Conservation (phyloP, 768 basidiomycete species). For the Pleurotus djamor region DNA sequence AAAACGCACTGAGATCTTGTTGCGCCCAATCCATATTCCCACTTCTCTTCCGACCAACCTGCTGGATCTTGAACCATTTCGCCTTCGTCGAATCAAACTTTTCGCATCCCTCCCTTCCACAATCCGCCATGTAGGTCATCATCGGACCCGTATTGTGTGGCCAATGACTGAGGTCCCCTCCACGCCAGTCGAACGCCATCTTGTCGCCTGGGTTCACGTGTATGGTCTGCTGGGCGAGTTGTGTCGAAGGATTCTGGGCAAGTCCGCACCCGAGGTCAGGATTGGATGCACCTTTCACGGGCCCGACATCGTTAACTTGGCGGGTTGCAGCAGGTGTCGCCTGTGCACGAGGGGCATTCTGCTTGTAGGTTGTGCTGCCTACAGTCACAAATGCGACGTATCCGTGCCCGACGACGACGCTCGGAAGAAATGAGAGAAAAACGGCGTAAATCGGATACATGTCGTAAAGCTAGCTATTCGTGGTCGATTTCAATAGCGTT, state of each 20-base stretch:
- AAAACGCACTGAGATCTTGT: conserved; percentile 46
- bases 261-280: conserved; percentile 56
- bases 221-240: conserved; percentile 46
- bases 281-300: conserved; percentile 56
- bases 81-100: conserved; percentile 56
- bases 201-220: conserved; percentile 60
- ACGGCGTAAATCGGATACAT: conserved; percentile 22
- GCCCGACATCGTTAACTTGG: conserved; percentile 31
- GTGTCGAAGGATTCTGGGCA: conserved; percentile 30
- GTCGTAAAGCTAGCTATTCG: too few species aligned
- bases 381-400: conserved; percentile 35
- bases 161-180: conserved; percentile 31
- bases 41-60: conserved; percentile 39
- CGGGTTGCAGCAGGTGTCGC: conserved; percentile 36
- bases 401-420: conserved; percentile 43
- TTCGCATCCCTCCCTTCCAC: conserved; percentile 54
- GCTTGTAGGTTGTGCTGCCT: conserved; percentile 33
- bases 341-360: conserved; percentile 25
- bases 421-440: conserved; percentile 22
- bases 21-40: conserved; percentile 48
- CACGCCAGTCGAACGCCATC: conserved; percentile 56
- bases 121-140: conserved; percentile 73
- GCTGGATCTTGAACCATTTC: conserved; percentile 74
- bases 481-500: too few species aligned
- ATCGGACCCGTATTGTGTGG: conserved; percentile 65